Conservation (phyloP, 495 filamentous ascomycete genomes). For the Trichoderma orchidacearum region DNA sequence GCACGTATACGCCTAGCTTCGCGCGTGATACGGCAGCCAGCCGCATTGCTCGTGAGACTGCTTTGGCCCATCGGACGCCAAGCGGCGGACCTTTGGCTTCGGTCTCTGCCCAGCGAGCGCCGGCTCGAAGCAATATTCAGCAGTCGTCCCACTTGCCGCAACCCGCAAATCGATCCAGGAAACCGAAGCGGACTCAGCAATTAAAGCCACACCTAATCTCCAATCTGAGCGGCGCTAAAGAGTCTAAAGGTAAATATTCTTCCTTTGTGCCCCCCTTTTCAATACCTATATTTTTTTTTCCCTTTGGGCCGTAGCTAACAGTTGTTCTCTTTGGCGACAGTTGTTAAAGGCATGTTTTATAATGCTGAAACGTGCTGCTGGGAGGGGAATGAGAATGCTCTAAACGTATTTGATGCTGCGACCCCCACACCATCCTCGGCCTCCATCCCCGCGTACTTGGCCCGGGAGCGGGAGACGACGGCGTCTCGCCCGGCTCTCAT, state of each 20-base stretch:
- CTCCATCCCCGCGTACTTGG: constrained; percentile 30
- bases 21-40: constrained; percentile 88
- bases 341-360: constrained; percentile 87
- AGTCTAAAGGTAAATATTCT: constrained; percentile 29
- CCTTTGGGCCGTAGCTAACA: background rate
- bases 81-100: constrained; percentile 41
- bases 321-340: constrained; percentile 34
- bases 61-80: constrained; percentile 44
- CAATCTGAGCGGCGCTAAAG: constrained; percentile 31
- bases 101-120: constrained; percentile 65
- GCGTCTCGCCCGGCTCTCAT: constrained; percentile 86
- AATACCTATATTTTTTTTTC: background rate
- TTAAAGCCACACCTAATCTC: constrained; percentile 36
- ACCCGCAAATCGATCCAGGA: constrained; percentile 37
- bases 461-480: constrained; percentile 36
- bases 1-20: constrained; percentile 60
- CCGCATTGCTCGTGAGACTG: constrained; percentile 79
- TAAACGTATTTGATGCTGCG: constrained; percentile 57
- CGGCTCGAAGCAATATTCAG: constrained; percentile 32
- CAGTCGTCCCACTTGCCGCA: constrained; percentile 9
- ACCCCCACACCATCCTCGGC: constrained; percentile 32
- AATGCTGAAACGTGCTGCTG: constrained; percentile 74
- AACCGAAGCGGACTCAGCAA: constrained; percentile 35
- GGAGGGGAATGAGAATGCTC: constrained; percentile 88
- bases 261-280: background rate